These are phyloP conservation scores for Rhizopogon vinicolor DNA, from an alignment of 768 basidiomycete species.

Conservation along the genomic window DNA sequence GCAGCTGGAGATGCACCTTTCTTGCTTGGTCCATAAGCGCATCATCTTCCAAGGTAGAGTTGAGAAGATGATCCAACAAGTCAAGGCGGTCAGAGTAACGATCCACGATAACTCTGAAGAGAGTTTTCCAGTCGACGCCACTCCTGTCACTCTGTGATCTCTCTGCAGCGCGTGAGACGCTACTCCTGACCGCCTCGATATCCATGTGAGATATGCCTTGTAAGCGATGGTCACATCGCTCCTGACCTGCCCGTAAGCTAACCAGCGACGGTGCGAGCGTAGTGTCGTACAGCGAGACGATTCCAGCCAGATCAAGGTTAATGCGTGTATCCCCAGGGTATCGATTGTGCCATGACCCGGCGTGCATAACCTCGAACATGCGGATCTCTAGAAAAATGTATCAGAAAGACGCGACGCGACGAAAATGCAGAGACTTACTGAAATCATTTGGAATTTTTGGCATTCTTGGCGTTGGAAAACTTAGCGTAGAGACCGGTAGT, in stretches of 20 bases:
- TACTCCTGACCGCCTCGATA: conserved; percentile 7
- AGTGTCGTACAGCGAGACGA: conserved; percentile 26
- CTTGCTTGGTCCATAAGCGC: conserved; percentile 4
- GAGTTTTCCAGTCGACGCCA: conserved; percentile 38
- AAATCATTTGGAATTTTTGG: neutral
- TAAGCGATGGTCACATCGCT: conserved; percentile 17
- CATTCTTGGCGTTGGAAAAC: conserved; percentile 1
- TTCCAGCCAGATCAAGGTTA: conserved; percentile 14
- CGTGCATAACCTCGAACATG: conserved; percentile 10
- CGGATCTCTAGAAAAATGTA: neutral
- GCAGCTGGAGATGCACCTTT: conserved; percentile 13
- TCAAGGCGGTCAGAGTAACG: conserved; percentile 40
- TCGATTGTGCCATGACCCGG: conserved; percentile 20
- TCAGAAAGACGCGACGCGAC: too few relatives aligned
- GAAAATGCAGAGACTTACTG: too few relatives aligned
- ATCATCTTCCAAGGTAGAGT: conserved; percentile 10
- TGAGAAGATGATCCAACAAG: conserved; percentile 32
- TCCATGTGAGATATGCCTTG: conserved; percentile 11
- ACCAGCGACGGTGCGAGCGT: conserved; percentile 16
- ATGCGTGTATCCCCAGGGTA: conserved; percentile 24
- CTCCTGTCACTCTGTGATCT: conserved; percentile 8
- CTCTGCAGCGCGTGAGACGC: neutral
- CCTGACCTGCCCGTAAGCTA: conserved; percentile 7
- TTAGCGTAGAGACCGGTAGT: neutral
- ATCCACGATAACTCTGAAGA: conserved; percentile 33